These are phyloP conservation scores for Pseudogymnoascus sp. DNA, from an alignment of 2,329 filamentous ascomycete genomes.

Conservation along the genomic window DNA sequence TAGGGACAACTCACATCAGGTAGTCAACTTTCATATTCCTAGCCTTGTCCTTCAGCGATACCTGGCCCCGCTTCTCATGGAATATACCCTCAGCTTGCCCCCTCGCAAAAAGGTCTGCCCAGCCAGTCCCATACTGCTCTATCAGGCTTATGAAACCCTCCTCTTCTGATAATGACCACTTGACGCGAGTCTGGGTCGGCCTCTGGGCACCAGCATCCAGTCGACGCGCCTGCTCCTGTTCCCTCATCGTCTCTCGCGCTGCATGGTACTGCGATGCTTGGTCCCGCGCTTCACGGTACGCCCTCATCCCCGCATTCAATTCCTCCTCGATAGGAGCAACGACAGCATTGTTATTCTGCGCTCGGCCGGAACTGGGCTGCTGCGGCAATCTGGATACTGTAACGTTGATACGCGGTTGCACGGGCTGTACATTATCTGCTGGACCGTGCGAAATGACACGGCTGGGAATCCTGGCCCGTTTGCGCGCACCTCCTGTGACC, in stretches of 20 bases:
- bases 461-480: background rate
- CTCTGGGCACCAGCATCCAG: background rate
- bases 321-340: background rate
- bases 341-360: background rate
- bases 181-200: conserved; percentile 16
- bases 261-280: background rate
- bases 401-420: background rate
- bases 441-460: background rate
- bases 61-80: conserved; percentile 33
- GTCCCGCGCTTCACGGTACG: background rate
- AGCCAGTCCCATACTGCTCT: conserved; percentile 37
- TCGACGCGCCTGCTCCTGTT: background rate
- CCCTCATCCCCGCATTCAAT: background rate
- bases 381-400: background rate
- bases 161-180: conserved; percentile 35
- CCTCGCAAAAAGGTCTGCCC: conserved; percentile 37
- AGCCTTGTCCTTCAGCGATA: conserved; percentile 48
- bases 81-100: conserved; percentile 25
- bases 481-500: background rate
- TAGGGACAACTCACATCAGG: conserved; percentile 33
- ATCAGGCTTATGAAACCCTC: conserved; percentile 43
- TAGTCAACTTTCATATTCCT: conserved; percentile 44
- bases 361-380: background rate
- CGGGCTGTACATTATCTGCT: background rate
- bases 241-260: background rate